Evolutionary conservation across 495 filamentous ascomycete species (phyloP).

Genomic region (Staphylotrichum tortipilum): DNA sequence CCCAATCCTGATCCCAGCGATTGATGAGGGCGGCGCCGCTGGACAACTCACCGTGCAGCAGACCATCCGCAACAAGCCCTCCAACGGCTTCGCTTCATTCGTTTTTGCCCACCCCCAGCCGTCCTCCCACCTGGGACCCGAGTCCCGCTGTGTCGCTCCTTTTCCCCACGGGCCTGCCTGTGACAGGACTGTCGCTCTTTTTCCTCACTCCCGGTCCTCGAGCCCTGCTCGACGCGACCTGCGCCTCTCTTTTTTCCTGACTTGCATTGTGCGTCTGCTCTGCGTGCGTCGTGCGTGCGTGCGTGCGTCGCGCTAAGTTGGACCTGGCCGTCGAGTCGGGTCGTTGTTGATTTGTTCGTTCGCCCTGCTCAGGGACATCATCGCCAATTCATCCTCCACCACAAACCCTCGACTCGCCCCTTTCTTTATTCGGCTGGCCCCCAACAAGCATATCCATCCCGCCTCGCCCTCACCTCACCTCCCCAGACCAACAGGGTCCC

Average conservation of each 20-base stretch:
- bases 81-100: slow-evolving; percentile 27
- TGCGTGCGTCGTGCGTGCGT: too few relatives aligned
- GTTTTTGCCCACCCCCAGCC: not conserved
- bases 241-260: slow-evolving; percentile 8
- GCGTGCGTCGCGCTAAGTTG: slow-evolving; percentile 4
- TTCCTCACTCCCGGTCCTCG: not conserved
- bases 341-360: slow-evolving; percentile 10
- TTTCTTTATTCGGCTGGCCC: too few relatives aligned
- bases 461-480: too few relatives aligned
- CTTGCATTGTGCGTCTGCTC: slow-evolving; percentile 8
- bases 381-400: not conserved
- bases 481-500: slow-evolving; percentile 8
- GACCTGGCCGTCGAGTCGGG: slow-evolving; percentile 5
- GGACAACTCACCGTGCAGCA: slow-evolving; percentile 45
- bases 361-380: too few relatives aligned
- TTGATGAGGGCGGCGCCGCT: slow-evolving; percentile 28
- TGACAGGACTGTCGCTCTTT: slow-evolving; percentile 18
- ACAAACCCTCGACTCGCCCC: too few relatives aligned
- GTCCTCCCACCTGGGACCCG: too few relatives aligned
- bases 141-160: slow-evolving; percentile 9
- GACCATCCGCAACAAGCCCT: slow-evolving; percentile 32
- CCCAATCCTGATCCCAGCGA: slow-evolving; percentile 15
- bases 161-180: slow-evolving; percentile 8
- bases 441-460: too few relatives aligned
- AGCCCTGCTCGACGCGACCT: slow-evolving; percentile 1